Conservation (phyloP, 129 eudicot genomes). For the Silybum marianum region DNA sequence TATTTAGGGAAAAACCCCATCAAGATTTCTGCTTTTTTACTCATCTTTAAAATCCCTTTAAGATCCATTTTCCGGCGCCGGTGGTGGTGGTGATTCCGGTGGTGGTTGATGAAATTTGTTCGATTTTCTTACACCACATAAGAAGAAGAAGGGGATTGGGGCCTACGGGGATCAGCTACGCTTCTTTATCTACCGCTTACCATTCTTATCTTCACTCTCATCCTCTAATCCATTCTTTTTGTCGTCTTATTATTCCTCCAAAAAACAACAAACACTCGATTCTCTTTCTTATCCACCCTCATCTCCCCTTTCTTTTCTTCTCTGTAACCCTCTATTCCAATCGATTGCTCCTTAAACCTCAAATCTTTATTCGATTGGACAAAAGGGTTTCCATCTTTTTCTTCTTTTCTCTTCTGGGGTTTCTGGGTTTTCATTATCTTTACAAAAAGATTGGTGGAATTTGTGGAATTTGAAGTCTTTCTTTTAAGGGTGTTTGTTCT, state of each 20-base stretch:
- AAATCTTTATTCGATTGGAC: constrained; percentile 43
- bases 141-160: background rate
- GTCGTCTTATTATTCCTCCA: constrained; percentile 21
- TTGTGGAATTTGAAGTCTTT: background rate
- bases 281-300: constrained; percentile 19
- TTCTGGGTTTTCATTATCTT: background rate
- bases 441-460: background rate
- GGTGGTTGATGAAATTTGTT: constrained; percentile 6
- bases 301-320: background rate
- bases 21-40: background rate
- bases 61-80: background rate
- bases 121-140: constrained; percentile 22
- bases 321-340: constrained; percentile 34
- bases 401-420: background rate
- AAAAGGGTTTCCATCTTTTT: constrained; percentile 28
- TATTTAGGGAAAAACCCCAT: background rate
- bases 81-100: background rate
- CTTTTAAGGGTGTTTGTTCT: background rate
- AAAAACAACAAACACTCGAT: constrained; percentile 9
- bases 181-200: constrained; percentile 36
- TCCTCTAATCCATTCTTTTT: constrained; percentile 34
- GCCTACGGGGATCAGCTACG: constrained; percentile 28
- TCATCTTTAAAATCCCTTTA: background rate
- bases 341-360: constrained; percentile 21
- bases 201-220: constrained; percentile 34